These are phyloP conservation scores for Pachyrhizus erosus DNA, from an alignment of 306 rosid species.

Conservation along the genomic window DNA sequence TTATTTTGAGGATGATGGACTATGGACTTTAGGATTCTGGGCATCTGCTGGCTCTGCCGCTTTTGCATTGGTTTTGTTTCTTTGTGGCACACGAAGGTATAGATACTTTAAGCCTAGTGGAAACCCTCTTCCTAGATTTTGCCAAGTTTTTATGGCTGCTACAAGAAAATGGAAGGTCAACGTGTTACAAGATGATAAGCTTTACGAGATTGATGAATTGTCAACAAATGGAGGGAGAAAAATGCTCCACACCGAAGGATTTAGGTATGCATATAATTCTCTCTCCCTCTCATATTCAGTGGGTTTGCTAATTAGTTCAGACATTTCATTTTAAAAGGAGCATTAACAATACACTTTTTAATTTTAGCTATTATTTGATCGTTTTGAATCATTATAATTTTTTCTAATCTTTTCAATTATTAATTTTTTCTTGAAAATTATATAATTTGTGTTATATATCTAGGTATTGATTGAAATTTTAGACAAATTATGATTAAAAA, in stretches of 20 bases:
- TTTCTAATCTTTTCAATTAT: too few relatives aligned
- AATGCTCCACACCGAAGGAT: constrained; percentile 71
- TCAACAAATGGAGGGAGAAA: constrained; percentile 53
- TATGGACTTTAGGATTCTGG: constrained; percentile 82
- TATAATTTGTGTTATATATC: too few relatives aligned
- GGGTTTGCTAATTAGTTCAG: not conserved
- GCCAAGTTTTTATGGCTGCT: constrained; percentile 70
- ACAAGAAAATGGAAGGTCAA: constrained; percentile 68
- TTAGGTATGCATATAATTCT: constrained; percentile 52
- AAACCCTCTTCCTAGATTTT: constrained; percentile 75
- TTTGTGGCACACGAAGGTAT: constrained; percentile 72
- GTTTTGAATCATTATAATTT: too few relatives aligned
- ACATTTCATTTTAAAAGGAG: too few relatives aligned
- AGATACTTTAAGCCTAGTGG: constrained; percentile 72
- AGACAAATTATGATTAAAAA: too few relatives aligned
- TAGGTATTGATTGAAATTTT: too few relatives aligned
- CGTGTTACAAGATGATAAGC: constrained; percentile 40
- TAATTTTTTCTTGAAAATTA: too few relatives aligned
- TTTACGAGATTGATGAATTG: constrained; percentile 53
- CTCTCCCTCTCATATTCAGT: not conserved
- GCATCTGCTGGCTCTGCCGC: constrained; percentile 80
- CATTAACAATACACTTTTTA: too few relatives aligned
- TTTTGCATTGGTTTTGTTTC: constrained; percentile 66
- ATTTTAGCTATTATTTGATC: too few relatives aligned
- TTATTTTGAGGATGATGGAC: constrained; percentile 76